A percentile compares a stretch with the other conserved stretches of the same genome.
These are phyloP conservation scores for Yarrowia sp. DNA, from an alignment of 805 yeast species.

Conservation along the genomic window DNA sequence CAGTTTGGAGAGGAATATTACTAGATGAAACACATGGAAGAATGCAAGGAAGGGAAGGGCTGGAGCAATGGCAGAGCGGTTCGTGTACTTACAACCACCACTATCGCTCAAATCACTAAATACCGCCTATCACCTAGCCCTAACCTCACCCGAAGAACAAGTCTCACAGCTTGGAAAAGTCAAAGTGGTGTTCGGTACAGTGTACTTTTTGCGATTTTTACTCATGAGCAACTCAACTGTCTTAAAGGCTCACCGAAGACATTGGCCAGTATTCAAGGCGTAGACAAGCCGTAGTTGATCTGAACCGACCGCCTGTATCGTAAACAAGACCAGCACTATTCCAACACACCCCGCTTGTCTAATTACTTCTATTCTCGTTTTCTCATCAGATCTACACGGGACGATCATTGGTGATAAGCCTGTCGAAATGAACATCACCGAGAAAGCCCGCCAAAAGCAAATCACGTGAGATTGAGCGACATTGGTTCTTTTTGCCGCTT, in stretches of 20 bases:
- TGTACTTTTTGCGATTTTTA: constrained; percentile 10
- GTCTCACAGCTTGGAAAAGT: constrained; percentile 1
- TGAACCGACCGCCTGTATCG: not conserved
- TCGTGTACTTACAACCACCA: no score
- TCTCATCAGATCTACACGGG: not conserved
- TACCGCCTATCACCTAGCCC: not conserved
- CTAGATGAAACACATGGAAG: no score
- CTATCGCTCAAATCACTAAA: no score
- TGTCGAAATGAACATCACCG: not conserved
- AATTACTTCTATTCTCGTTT: no score
- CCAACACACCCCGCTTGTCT: no score
- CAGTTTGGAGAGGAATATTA: no score
- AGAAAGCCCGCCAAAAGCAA: not conserved
- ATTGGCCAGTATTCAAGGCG: not conserved
- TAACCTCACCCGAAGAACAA: not conserved
- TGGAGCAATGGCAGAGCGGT: no score
- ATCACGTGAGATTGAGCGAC: constrained; percentile 5
- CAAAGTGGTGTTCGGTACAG: not conserved
- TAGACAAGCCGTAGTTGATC: no score
- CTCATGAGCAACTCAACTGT: not conserved
- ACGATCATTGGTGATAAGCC: constrained; percentile 5
- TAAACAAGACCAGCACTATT: no score
- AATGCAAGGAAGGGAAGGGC: no score
- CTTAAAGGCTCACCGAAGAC: not conserved
- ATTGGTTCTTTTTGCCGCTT: not conserved